These are phyloP conservation scores for Venturia carpophila DNA, from an alignment of 2,329 filamentous ascomycete species.

Conservation along the genomic window DNA sequence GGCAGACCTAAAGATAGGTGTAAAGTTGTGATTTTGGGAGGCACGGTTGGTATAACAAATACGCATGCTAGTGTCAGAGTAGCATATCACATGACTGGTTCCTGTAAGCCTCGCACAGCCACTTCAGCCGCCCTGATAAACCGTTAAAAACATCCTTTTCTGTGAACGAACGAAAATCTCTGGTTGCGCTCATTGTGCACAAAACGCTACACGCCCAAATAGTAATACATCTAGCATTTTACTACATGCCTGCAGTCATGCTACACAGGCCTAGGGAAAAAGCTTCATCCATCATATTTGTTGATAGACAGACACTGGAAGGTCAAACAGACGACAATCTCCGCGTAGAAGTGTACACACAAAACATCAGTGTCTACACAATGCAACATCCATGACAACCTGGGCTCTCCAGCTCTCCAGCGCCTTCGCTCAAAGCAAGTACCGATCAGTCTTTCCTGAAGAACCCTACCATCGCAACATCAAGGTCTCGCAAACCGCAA, in stretches of 20 bases:
- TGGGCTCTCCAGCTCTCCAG: conserved; percentile 7
- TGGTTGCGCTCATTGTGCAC: too few relatives aligned
- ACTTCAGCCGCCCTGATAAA: too few relatives aligned
- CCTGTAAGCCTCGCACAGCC: too few relatives aligned
- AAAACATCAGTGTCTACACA: neutral
- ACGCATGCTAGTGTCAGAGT: too few relatives aligned
- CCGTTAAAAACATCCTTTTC: too few relatives aligned
- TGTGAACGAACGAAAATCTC: too few relatives aligned
- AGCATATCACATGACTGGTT: too few relatives aligned
- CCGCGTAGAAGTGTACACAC: neutral
- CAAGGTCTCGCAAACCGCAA: neutral
- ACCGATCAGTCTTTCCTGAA: neutral
- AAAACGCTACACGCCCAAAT: too few relatives aligned
- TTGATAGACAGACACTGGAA: neutral
- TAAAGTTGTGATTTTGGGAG: too few relatives aligned
- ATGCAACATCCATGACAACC: neutral
- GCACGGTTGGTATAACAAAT: too few relatives aligned
- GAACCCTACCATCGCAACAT: neutral
- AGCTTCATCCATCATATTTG: neutral
- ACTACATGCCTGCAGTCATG: neutral
- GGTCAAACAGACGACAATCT: neutral
- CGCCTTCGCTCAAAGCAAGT: conserved; percentile 7
- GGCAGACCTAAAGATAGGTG: too few relatives aligned
- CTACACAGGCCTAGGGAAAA: neutral
- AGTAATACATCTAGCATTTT: too few relatives aligned